Conservation (phyloP, 2,329 filamentous ascomycete genomes). For the Fusarium ramigenum region DNA sequence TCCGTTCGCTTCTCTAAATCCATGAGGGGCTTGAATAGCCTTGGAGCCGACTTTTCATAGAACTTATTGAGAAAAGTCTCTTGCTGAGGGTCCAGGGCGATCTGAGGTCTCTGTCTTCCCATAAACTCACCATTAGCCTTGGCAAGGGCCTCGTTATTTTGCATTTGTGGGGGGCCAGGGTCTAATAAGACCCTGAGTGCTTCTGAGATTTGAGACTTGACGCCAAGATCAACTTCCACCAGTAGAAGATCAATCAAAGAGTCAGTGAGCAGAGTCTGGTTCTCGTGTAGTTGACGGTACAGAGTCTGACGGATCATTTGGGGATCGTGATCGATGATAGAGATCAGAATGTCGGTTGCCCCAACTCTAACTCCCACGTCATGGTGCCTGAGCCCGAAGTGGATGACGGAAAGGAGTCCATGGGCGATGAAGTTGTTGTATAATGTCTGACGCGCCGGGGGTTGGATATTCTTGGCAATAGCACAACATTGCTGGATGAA, state of each 20-base stretch:
- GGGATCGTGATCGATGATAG: constrained; percentile 94
- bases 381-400: constrained; percentile 85
- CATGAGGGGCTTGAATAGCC: constrained; percentile 87
- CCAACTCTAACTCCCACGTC: constrained; percentile 89
- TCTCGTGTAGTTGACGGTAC: constrained; percentile 89
- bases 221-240: constrained; percentile 90
- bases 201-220: constrained; percentile 95
- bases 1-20: constrained; percentile 77
- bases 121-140: constrained; percentile 76
- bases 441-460: constrained; percentile 79
- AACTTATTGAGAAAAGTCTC: constrained; percentile 88
- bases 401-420: constrained; percentile 88
- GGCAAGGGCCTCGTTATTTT: constrained; percentile 63
- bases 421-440: constrained; percentile 91
- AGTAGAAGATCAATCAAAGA: constrained; percentile 91
- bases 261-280: constrained; percentile 86
- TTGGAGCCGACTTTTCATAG: constrained; percentile 86
- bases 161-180: constrained; percentile 60
- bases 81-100: constrained; percentile 74
- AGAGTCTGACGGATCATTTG: constrained; percentile 94
- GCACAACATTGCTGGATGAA: constrained; percentile 97
- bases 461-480: constrained; percentile 94
- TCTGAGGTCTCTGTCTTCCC: constrained; percentile 66
- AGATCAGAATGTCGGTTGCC: constrained; percentile 91
- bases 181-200: constrained; percentile 94